Conservation (phyloP, 164 flowering plant species). For the Aristolochia contorta region DNA sequence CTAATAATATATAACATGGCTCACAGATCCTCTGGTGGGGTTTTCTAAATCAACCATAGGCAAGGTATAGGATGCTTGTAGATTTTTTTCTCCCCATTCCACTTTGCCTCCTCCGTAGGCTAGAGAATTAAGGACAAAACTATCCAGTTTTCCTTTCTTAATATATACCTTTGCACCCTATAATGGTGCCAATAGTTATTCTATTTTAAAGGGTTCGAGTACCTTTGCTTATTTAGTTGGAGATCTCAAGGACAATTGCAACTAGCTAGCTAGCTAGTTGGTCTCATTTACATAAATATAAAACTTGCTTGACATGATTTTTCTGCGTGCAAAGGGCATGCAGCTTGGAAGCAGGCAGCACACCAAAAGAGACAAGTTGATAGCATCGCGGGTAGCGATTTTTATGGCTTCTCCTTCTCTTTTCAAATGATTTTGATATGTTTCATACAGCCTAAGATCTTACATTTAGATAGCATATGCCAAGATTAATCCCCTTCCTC, state of each 20-base stretch:
- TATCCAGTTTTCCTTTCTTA: neutral
- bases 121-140: neutral
- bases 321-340: neutral
- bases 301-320: neutral
- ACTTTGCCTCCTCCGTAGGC: too few species aligned
- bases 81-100: too few species aligned
- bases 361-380: neutral
- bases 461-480: neutral
- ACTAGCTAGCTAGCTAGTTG: neutral
- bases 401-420: too few species aligned
- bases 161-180: slow-evolving; percentile 2
- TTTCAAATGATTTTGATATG: neutral
- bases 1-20: neutral
- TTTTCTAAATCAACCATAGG: neutral
- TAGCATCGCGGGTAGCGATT: neutral
- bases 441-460: neutral
- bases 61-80: too few species aligned
- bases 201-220: neutral
- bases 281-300: neutral
- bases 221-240: neutral
- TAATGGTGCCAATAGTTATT: slow-evolving; percentile 8
- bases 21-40: neutral
- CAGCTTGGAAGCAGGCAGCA: slow-evolving; percentile 3
- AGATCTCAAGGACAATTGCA: slow-evolving; percentile 7
- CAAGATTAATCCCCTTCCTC: neutral